These are phyloP conservation scores for Sugiyamaella novakii DNA, from an alignment of 1,139 yeast genomes.

Conservation along the genomic window DNA sequence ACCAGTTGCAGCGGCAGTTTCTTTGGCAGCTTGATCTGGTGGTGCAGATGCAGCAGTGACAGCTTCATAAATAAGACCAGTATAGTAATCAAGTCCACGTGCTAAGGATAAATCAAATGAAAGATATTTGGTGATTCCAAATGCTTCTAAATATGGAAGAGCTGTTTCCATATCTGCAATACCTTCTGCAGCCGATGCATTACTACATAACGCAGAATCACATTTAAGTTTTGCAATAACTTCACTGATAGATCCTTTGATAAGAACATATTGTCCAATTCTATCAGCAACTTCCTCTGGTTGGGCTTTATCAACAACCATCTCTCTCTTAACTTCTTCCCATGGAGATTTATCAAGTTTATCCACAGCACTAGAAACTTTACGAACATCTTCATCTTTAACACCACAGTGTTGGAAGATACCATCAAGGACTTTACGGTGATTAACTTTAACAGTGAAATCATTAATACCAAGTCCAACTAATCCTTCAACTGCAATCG, in stretches of 20 bases:
- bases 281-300: slow-evolving; percentile 87
- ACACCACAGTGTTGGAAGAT: slow-evolving; percentile 95
- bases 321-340: slow-evolving; percentile 90
- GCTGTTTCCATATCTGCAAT: slow-evolving; percentile 74
- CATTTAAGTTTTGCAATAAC: slow-evolving; percentile 58
- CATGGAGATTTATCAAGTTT: slow-evolving; percentile 94
- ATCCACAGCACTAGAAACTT: slow-evolving; percentile 92
- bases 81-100: slow-evolving; percentile 95
- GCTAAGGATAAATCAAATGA: slow-evolving; percentile 93
- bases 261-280: slow-evolving; percentile 88
- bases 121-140: slow-evolving; percentile 61
- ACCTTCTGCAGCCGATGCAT: slow-evolving; percentile 78
- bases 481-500: slow-evolving; percentile 81
- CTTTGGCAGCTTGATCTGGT: slow-evolving; percentile 56
- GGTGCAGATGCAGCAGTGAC: slow-evolving; percentile 95
- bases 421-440: slow-evolving; percentile 94
- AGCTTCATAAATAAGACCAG: slow-evolving; percentile 94
- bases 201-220: slow-evolving; percentile 60
- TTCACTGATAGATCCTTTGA: slow-evolving; percentile 74
- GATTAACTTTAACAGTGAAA: slow-evolving; percentile 88
- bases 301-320: slow-evolving; percentile 87
- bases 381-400: slow-evolving; percentile 88
- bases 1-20: slow-evolving; percentile 32
- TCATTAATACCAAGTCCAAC: slow-evolving; percentile 80
- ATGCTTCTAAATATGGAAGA: slow-evolving; percentile 79